Evolutionary conservation across 495 filamentous ascomycete genomes (phyloP).

Genomic region (Amniculicola lignicola): DNA sequence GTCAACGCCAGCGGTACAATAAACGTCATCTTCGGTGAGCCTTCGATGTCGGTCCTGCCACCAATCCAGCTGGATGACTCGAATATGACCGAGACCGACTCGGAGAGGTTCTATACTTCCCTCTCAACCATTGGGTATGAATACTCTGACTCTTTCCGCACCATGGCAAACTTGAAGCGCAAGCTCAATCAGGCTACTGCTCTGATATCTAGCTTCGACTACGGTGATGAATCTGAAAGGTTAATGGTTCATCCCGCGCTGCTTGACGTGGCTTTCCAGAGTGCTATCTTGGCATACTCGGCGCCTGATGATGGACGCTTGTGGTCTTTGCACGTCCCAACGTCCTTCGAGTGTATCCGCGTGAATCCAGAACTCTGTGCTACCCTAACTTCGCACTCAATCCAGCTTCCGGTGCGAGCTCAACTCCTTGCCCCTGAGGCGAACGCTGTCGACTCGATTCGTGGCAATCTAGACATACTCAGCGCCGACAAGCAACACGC

Average conservation of each 20-base stretch:
- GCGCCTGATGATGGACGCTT: constrained; percentile 5
- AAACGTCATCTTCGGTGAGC: neutral
- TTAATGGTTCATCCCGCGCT: neutral
- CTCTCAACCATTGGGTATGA: constrained; percentile 8
- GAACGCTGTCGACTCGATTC: no score
- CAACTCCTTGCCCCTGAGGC: neutral
- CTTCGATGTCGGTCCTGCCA: neutral
- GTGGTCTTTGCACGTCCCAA: constrained; percentile 5
- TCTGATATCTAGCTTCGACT: neutral
- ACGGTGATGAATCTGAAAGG: neutral
- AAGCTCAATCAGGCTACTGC: neutral
- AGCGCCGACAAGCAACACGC: neutral
- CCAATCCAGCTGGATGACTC: neutral
- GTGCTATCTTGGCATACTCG: neutral
- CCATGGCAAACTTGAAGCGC: constrained; percentile 3
- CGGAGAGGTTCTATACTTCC: constrained; percentile 7
- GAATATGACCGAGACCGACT: constrained; percentile 5
- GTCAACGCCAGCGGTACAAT: constrained; percentile 1
- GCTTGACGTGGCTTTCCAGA: constrained; percentile 9
- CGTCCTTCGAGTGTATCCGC: neutral
- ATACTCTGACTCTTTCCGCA: constrained; percentile 5
- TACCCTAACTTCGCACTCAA: neutral
- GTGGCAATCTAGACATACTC: constrained; percentile 8
- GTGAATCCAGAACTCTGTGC: neutral
- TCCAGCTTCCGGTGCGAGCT: neutral